Evolutionary conservation across 805 yeast species (phyloP), one percentile per base, ranked within the genome.

Genomic region (Scheffersomyces spartinae): DNA sequence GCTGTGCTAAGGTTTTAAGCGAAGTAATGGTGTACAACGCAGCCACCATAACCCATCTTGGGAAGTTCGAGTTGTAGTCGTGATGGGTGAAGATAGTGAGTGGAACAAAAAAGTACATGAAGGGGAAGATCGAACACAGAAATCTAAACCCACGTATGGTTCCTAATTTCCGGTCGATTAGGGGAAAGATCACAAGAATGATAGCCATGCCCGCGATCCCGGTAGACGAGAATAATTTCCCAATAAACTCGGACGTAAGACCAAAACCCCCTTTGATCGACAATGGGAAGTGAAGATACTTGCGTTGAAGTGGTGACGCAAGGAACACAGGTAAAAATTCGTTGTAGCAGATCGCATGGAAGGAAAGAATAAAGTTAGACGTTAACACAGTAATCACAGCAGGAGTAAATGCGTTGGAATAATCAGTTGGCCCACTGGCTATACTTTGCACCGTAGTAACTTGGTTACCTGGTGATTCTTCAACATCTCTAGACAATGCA

Each of bases 321-420:
- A 56, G 35, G 24, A 53, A 49, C 10, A 55, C 55, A 1, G 63
- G 62, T 18, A 55, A 36, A 27, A 56, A 56, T 31, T 56, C 62
- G 26, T 33, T 40, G 36, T 49, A 55, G 6, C 52, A 40, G 13
- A 52, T 38, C 13, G 37, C 34, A 34, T 56, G 61, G 19, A 54
- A 42, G 1, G 60, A 42, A 13, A 55, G 34, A 15, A 55, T 40
- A 29, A 55, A 49, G 30, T 52, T 52, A n/a, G 53, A 54, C 7
- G 40, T 19, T 7, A 55, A 43, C 5, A 49, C 58, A 6, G 45
- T 33, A 13, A 52, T 34, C 3, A 55, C 63, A 5, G 37, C 44
- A 1, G 50, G 42, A 3, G 61, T 48, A 29, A 49, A 52, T 4
- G 43, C 43, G n/a, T 25, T 27, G 3, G 34, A 21, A 24, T 31